phyloP scores from a whole-genome alignment of 2,329 filamentous ascomycete genomes.

The Xylaria sp. region DNA sequence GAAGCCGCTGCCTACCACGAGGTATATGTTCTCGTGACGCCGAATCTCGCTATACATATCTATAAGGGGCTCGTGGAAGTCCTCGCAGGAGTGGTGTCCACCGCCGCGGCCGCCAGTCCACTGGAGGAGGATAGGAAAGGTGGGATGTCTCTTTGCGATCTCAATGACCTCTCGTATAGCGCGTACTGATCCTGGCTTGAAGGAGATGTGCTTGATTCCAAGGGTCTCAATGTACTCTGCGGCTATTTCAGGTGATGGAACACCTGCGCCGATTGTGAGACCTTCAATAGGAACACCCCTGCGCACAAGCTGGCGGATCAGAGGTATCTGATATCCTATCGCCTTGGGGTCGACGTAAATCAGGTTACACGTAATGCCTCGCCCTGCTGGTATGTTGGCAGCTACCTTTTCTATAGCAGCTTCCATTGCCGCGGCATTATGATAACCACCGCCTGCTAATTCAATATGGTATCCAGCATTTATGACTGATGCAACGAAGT shows the following conservation, averaged over 20 bases:
- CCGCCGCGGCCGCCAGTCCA: conserved; percentile 96
- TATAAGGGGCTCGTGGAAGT: conserved; percentile 91
- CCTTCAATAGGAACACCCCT: conserved; percentile 92
- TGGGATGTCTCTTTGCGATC: conserved; percentile 89
- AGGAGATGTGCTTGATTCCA: conserved; percentile 90
- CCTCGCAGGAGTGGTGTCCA: conserved; percentile 93
- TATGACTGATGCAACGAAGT: conserved; percentile 92
- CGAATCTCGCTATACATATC: conserved; percentile 92
- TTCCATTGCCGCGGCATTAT: conserved; percentile 82
- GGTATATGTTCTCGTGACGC: conserved; percentile 84
- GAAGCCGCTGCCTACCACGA: conserved; percentile 91
- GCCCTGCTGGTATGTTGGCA: conserved; percentile 81
- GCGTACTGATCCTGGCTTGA: conserved; percentile 91
- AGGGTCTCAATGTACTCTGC: conserved; percentile 94
- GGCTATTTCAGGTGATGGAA: conserved; percentile 91
- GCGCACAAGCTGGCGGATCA: conserved; percentile 80
- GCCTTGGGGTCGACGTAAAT: conserved; percentile 91
- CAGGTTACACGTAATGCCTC: conserved; percentile 88
- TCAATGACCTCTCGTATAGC: conserved; percentile 91
- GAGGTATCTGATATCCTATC: conserved; percentile 91
- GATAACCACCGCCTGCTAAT: conserved; percentile 89
- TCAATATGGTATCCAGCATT: conserved; percentile 93
- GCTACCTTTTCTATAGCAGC: conserved; percentile 88
- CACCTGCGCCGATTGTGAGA: conserved; percentile 90
- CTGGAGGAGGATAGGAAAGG: conserved; percentile 89